Evolutionary conservation across 129 eudicot species (phyloP).

Genomic region (Silybum marianum): DNA sequence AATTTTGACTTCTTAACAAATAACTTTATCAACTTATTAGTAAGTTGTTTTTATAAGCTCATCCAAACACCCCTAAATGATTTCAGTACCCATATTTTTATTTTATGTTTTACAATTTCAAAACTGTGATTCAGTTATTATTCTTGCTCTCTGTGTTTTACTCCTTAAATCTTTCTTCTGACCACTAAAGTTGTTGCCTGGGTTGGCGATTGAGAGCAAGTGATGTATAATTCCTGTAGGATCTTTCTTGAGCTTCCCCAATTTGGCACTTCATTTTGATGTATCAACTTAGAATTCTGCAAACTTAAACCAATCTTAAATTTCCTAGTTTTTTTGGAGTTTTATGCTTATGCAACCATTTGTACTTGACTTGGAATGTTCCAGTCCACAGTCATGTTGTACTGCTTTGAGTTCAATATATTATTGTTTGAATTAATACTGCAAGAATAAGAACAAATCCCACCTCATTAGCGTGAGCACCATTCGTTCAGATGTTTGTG

Average conservation of each 20-base stretch:
- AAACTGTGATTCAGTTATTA: background rate
- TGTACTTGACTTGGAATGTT: background rate
- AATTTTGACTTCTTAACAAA: too few relatives aligned
- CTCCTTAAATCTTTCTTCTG: background rate
- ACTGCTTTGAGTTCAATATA: background rate
- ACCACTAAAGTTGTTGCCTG: conserved; percentile 1
- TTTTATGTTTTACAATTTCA: background rate
- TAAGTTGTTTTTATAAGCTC: too few relatives aligned
- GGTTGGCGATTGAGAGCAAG: background rate
- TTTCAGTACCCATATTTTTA: background rate
- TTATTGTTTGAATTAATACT: background rate
- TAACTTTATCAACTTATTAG: too few relatives aligned
- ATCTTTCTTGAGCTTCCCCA: background rate
- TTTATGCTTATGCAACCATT: background rate
- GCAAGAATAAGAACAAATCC: background rate
- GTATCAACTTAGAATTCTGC: background rate
- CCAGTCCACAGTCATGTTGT: background rate
- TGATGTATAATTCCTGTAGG: background rate
- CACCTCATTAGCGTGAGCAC: background rate
- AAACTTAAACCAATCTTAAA: background rate
- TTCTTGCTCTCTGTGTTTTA: background rate
- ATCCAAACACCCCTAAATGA: background rate
- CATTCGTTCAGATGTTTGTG: background rate
- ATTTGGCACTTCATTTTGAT: background rate
- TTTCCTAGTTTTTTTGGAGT: background rate